Evolutionary conservation across 2,329 filamentous ascomycete genomes (phyloP).

Genomic region (Westerdykella sp.): DNA sequence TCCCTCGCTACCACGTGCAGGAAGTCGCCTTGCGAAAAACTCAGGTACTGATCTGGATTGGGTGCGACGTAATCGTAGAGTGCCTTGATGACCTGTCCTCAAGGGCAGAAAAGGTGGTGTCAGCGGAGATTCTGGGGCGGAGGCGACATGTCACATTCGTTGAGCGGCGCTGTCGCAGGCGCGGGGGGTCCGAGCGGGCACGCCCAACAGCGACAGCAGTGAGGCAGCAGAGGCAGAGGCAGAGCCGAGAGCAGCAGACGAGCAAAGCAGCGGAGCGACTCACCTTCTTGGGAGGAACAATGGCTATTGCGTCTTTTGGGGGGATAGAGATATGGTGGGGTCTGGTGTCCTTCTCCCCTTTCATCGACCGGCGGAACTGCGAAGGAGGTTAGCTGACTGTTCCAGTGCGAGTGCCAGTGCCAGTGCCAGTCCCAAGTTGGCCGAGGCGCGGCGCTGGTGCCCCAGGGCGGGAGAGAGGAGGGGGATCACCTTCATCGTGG

Average conservation of each 20-base stretch:
- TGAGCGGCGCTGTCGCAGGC: too few species aligned
- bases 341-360: constrained; percentile 74
- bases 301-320: constrained; percentile 79
- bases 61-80: constrained; percentile 86
- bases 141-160: too few species aligned
- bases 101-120: constrained; percentile 7
- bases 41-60: constrained; percentile 56
- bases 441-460: neutral
- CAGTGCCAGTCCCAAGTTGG: too few species aligned
- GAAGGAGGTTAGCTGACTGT: constrained; percentile 17
- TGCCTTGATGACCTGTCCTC: constrained; percentile 80
- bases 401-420: constrained; percentile 3
- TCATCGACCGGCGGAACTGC: constrained; percentile 75
- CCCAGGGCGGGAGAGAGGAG: neutral
- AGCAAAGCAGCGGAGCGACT: constrained; percentile 10
- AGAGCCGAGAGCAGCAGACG: constrained; percentile 1
- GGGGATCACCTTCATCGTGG: constrained; percentile 22
- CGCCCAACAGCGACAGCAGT: too few species aligned
- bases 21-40: constrained; percentile 93
- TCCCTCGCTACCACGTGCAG: constrained; percentile 96
- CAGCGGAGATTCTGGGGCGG: constrained; percentile 8
- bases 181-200: too few species aligned
- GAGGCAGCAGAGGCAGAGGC: too few species aligned
- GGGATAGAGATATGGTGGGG: constrained; percentile 69
- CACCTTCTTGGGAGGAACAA: constrained; percentile 90